Evolutionary conservation across 2,329 filamentous ascomycete genomes (phyloP), one percentile per base, ranked within the genome.

Genomic region (Tolypocladium amazonense): DNA sequence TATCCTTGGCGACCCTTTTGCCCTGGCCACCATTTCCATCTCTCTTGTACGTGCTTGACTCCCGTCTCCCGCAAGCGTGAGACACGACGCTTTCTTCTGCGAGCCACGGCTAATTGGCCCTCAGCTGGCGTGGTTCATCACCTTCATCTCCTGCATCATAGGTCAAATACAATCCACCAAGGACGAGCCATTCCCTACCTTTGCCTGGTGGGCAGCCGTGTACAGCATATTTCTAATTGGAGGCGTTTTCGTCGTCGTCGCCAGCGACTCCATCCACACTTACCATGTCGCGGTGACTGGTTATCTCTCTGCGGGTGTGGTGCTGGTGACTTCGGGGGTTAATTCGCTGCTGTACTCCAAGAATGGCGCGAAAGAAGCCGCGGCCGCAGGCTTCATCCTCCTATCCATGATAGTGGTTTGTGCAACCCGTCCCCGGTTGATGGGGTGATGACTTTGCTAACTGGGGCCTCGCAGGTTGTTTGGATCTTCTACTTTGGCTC

Each of bases 401-500:
- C 80, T 97, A 55, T 93, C 92, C 61, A 97, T 97, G 85, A 87
- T 97, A 59, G 85, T 89, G 66, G 92, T 97, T 84, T 70, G 90
- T 79, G 23, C 56, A 20, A 6, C 8, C 50, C 50, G 50, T 1
- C 50, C 20, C 20, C 23, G 8, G 11, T 33, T 23, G 20, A 20
- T 23, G 50, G 20, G 59, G 38, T 6, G 25, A 27, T 27, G 56
- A 20, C 52, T 33, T 38, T 30, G 54, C 62, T 69, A 56, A 70
- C 54, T 35, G 25, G 7, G 9, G 15, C 18, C 37, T 60, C 35
- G 45, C 67, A 97, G 92, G 90, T 96, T 67, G 85, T 97, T 61
- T 99, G 94, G 94, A 96, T 97, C 67, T 96, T 97, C 76, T 97
- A 97, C 80, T 99, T 97, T 70, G 94, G 94, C 68, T 96, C 93